phyloP scores from a whole-genome alignment of 306 rosid genomes.

The Ammopiptanthus mongolicus region DNA sequence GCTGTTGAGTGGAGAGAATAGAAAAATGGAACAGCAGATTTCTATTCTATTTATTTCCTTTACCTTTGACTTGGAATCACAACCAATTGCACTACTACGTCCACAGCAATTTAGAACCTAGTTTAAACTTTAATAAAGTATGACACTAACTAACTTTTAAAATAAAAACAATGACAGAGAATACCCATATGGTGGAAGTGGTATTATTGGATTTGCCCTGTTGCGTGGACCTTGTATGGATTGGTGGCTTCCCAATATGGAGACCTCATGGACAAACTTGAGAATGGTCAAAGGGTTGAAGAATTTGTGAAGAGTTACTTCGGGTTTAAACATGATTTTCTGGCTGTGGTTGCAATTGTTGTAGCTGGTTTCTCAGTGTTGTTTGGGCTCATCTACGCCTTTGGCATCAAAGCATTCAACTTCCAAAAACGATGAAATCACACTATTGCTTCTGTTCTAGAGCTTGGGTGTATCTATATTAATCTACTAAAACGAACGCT shows the following conservation, averaged over 20 bases:
- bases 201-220: slow-evolving; percentile 78
- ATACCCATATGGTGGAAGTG: slow-evolving; percentile 94
- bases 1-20: too few relatives aligned
- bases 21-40: too few relatives aligned
- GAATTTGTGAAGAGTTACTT: slow-evolving; percentile 61
- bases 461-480: neutral
- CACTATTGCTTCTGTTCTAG: neutral
- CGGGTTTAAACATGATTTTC: slow-evolving; percentile 53
- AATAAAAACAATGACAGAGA: slow-evolving; percentile 42
- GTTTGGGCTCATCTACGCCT: slow-evolving; percentile 64
- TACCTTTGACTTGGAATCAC: too few relatives aligned
- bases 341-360: slow-evolving; percentile 54
- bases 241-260: slow-evolving; percentile 70
- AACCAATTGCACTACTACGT: too few relatives aligned
- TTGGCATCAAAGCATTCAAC: slow-evolving; percentile 53
- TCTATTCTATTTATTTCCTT: too few relatives aligned
- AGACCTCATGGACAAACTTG: slow-evolving; percentile 42
- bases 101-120: too few relatives aligned
- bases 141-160: slow-evolving; percentile 26
- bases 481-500: neutral
- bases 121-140: too few relatives aligned
- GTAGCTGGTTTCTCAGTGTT: slow-evolving; percentile 56
- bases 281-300: slow-evolving; percentile 58
- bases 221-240: slow-evolving; percentile 83
- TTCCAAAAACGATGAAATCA: slow-evolving; percentile 56